Percentiles rank a stretch among this genome's conserved stretches.
These are phyloP conservation scores for Fusarium sp. DNA, from an alignment of 2,329 filamentous ascomycete species.

Conservation along the genomic window DNA sequence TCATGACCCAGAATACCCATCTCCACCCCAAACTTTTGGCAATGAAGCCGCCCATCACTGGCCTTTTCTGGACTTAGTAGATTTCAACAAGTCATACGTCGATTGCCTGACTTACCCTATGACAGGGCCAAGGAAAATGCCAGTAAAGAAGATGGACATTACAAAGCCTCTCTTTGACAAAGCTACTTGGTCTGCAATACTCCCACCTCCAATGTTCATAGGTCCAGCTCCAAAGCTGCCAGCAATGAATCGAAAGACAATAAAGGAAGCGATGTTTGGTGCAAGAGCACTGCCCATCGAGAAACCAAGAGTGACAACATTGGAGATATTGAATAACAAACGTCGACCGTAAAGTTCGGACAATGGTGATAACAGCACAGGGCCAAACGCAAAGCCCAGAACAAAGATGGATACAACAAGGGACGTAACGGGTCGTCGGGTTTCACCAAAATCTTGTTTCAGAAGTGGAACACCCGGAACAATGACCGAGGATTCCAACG, in stretches of 20 bases:
- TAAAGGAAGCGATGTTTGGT: slow-evolving; percentile 1
- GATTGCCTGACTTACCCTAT: not conserved
- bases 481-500: slow-evolving; percentile 17
- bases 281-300: slow-evolving; percentile 15
- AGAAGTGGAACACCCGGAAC: slow-evolving; percentile 21
- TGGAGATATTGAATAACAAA: slow-evolving; percentile 20
- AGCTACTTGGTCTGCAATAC: slow-evolving; percentile 13
- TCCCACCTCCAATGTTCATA: slow-evolving; percentile 21
- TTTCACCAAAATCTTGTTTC: slow-evolving; percentile 19
- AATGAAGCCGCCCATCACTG: slow-evolving; percentile 17
- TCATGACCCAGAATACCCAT: slow-evolving; percentile 29
- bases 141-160: slow-evolving; percentile 30
- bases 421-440: slow-evolving; percentile 29
- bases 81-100: no score
- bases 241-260: slow-evolving; percentile 21
- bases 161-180: slow-evolving; percentile 5
- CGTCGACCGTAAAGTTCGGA: slow-evolving; percentile 22
- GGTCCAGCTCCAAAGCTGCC: slow-evolving; percentile 18
- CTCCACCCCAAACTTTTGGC: slow-evolving; percentile 17
- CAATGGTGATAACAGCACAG: slow-evolving; percentile 8
- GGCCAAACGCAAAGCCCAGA: slow-evolving; percentile 19
- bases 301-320: slow-evolving; percentile 12
- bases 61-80: not conserved
- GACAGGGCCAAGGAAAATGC: slow-evolving; percentile 9
- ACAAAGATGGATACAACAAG: slow-evolving; percentile 25